Evolutionary conservation across 176 grass and related monocot genomes (phyloP).

Genomic region (Cenchrus americanus): DNA sequence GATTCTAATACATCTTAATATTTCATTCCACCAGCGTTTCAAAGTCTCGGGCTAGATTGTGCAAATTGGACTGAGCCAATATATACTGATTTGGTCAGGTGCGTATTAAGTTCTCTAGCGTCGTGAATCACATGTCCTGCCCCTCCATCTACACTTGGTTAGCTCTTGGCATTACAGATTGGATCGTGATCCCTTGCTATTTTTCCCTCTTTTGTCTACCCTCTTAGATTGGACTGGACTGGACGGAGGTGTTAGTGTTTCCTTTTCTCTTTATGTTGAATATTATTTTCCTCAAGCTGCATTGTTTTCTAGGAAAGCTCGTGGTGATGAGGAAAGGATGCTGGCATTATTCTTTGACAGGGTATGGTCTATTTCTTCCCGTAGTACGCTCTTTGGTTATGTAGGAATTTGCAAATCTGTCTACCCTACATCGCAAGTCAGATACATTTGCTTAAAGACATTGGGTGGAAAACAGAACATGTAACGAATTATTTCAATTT

Average conservation of each 20-base stretch:
- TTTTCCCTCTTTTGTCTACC: neutral
- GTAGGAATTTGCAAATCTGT: slow-evolving; percentile 1
- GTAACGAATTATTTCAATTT: neutral
- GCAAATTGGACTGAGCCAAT: slow-evolving; percentile 94
- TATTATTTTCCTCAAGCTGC: slow-evolving; percentile 31
- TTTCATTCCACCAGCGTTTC: slow-evolving; percentile 67
- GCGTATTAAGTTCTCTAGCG: slow-evolving; percentile 30
- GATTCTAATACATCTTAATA: neutral
- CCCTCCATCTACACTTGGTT: slow-evolving; percentile 6
- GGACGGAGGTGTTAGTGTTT: neutral
- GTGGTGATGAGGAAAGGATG: slow-evolving; percentile 90
- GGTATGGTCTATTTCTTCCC: slow-evolving; percentile 49
- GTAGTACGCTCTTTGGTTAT: neutral
- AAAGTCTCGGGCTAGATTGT: slow-evolving; percentile 89
- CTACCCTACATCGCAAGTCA: neutral
- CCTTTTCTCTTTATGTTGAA: slow-evolving; percentile 18
- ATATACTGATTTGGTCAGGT: slow-evolving; percentile 89
- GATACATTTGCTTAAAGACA: neutral
- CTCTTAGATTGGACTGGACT: slow-evolving; percentile 17
- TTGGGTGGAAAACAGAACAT: neutral
- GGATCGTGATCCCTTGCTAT: neutral
- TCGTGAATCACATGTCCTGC: neutral
- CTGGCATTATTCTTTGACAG: slow-evolving; percentile 85
- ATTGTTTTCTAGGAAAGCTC: slow-evolving; percentile 74
- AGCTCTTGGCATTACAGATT: slow-evolving; percentile 27